Conservation (phyloP, 164 flowering plant species). For the Echeveria elegans region DNA sequence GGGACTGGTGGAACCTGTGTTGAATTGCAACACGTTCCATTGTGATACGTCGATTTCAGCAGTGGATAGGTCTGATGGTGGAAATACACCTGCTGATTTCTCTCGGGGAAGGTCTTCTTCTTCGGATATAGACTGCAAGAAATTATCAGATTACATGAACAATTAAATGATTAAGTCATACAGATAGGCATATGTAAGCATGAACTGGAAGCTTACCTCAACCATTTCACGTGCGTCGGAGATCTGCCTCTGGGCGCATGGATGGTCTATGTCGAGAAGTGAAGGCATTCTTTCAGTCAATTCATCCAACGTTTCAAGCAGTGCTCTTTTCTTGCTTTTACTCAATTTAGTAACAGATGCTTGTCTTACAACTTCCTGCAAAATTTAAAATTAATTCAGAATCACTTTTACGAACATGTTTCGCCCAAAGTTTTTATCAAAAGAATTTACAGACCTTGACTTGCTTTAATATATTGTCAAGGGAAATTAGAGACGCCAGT, state of each 20-base stretch:
- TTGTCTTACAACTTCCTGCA: constrained; percentile 68
- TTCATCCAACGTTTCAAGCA: constrained; percentile 75
- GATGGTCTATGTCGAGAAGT: constrained; percentile 91
- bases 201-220: constrained; percentile 38
- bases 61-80: constrained; percentile 26
- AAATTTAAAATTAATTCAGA: not conserved
- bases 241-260: constrained; percentile 86
- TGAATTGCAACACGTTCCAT: constrained; percentile 96
- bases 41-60: constrained; percentile 74
- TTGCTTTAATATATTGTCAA: constrained; percentile 87
- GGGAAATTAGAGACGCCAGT: constrained; percentile 90
- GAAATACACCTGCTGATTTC: constrained; percentile 23
- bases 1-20: constrained; percentile 82
- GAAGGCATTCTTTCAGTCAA: constrained; percentile 85
- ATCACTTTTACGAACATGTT: not conserved
- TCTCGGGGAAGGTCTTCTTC: constrained; percentile 47
- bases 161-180: not conserved
- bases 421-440: not conserved
- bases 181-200: not conserved
- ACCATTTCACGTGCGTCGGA: constrained; percentile 61
- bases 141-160: constrained; percentile 1
- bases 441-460: constrained; percentile 52
- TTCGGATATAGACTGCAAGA: constrained; percentile 61
- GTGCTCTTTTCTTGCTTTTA: constrained; percentile 63
- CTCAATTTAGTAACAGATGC: constrained; percentile 49